Base-by-base conservation (phyloP, 164 flowering plant genomes). In the Piper betle region DNA sequence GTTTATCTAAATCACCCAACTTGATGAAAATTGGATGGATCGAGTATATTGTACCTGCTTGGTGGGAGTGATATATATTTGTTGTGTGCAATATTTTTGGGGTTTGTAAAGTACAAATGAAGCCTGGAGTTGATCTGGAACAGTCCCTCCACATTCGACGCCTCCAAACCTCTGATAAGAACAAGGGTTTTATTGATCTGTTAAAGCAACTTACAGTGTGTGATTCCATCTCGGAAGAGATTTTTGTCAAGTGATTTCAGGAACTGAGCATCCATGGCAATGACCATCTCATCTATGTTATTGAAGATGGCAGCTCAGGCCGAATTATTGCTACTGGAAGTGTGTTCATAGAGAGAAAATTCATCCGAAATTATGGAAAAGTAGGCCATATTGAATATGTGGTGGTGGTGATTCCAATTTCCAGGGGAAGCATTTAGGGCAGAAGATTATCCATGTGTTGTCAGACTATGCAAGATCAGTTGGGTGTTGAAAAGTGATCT, bases 361-460 rank as follows among this genome's bases (percentile, higher is more conserved):
- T 92, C 43, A 6, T 85, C 52, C 79, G 95, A 72, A 85, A 76
- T 39, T 87, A 89, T 60, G 92, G 89, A 40, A 87, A 85, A 66
- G 98, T 78, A 54, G 96, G 92, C 52, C 96, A 91, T 66, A 82
- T 91, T 4, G 98, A 92, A 66, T 96, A 92, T 65, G 88, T 88
- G 16, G 95, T 88, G 43, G 95, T 87, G 19, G n/a, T n/a, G 95
- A 87, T 77, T 71, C 84, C 1, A 69, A 50, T n/a, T 76, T 75
- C 48, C 70, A 91, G n/a, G 96, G 95, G 58, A 61, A 66, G 81
- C 79, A 79, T 8, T 69, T 91, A 38, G 95, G 98, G 61, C 84
- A 84, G 75, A 84, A 77, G 54, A 69, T 91, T 2, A 33, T 88
- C 0, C 78, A 39, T 18, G 85, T 78, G 56, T 78, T 85, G 0